A percentile compares a stretch with the other conserved stretches of the same genome.
Conservation (phyloP, 208 protist genomes). For the Acanthamoeba divionensis region DNA sequence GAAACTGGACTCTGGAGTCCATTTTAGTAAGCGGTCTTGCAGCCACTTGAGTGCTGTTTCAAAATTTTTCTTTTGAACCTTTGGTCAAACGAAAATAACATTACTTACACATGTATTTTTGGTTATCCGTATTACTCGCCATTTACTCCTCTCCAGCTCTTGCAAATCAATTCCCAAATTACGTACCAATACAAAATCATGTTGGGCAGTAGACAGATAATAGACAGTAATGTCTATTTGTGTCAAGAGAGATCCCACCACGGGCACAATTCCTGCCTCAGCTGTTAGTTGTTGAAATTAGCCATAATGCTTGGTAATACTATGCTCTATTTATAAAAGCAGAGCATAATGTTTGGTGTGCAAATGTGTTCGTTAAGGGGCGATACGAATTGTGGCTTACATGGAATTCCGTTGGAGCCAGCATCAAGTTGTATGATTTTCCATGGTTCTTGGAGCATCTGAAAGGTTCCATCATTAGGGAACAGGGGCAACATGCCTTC, state of each 20-base stretch:
- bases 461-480: neutral
- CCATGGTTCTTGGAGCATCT: conserved; percentile 18
- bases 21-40: neutral
- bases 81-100: neutral
- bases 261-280: neutral
- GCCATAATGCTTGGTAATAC: no score
- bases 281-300: no score
- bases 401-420: conserved; percentile 10
- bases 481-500: conserved; percentile 36
- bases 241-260: conserved; percentile 5
- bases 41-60: conserved; percentile 15
- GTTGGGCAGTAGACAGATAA: conserved; percentile 38
- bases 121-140: no score
- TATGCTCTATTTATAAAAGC: no score
- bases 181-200: conserved; percentile 44
- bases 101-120: no score
- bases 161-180: neutral
- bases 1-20: neutral
- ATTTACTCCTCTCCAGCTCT: neutral
- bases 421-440: conserved; percentile 19
- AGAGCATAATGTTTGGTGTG: no score
- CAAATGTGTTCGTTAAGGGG: no score
- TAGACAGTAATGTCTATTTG: conserved; percentile 17
- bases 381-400: neutral
- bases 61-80: conserved; percentile 23